Evolutionary conservation across 192 early-diverging fungal genomes (phyloP).

Genomic region (Gryganskiella cystojenkinii): DNA sequence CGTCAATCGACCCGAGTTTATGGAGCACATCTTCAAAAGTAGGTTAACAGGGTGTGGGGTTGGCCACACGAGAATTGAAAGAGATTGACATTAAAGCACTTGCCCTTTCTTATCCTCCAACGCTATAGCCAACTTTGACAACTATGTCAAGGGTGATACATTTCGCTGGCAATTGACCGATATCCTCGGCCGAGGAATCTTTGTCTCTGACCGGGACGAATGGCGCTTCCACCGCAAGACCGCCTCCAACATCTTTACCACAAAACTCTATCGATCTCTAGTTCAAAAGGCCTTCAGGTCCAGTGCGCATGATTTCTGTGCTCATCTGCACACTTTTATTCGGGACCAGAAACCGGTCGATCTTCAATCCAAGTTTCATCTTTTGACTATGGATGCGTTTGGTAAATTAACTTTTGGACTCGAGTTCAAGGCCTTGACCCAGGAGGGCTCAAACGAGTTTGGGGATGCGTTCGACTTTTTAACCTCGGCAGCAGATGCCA

Average conservation of each 20-base stretch:
- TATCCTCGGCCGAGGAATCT: conserved; percentile 64
- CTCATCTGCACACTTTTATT: conserved; percentile 2
- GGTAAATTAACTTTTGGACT: conserved; percentile 38
- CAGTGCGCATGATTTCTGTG: conserved; percentile 5
- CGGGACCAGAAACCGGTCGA: conserved; percentile 29
- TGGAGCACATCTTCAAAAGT: conserved; percentile 48
- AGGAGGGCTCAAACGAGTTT: conserved; percentile 46
- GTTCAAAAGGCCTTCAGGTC: conserved; percentile 16
- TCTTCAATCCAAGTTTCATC: conserved; percentile 51
- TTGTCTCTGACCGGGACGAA: conserved; percentile 58
- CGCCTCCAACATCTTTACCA: conserved; percentile 34
- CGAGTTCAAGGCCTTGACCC: conserved; percentile 20
- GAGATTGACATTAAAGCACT: neutral
- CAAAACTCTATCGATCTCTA: conserved; percentile 18
- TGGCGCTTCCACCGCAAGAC: conserved; percentile 65
- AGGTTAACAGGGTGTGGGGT: neutral
- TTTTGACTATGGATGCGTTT: conserved; percentile 53
- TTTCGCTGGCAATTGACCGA: conserved; percentile 22
- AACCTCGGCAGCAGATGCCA: conserved; percentile 26
- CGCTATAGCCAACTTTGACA: conserved; percentile 26
- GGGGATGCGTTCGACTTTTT: conserved; percentile 61
- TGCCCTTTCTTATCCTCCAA: neutral
- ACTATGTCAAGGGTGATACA: conserved; percentile 32
- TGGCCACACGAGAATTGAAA: neutral
- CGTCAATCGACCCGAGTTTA: conserved; percentile 31